Base-by-base conservation (phyloP, 257 asterid genomes). In the Echites panduratus region DNA sequence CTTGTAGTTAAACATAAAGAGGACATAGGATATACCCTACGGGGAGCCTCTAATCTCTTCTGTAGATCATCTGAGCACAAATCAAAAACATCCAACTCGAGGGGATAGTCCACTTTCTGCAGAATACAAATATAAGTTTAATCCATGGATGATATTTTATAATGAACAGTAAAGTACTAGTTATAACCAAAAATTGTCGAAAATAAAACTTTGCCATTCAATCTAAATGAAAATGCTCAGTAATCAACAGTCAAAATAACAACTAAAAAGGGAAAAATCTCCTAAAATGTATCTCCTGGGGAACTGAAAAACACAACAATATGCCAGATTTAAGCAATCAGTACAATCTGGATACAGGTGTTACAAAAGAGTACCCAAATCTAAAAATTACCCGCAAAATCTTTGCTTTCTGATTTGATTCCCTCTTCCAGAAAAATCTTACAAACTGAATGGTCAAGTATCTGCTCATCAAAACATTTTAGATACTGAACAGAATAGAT, bases 31-130 rank as follows among this genome's bases (percentile, higher is more conserved):
- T 50, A 81, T 87, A 95, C 99, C 89, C 75, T 79, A 66, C 99
- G 93, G 79, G 99, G 97, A 79, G 81, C 89, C 77, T 92, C 97
- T 82, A 92, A 79, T 82, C 79, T 90, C 84, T 95, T 92, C 67
- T 82, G 83, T 48, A 95, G 94, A 75, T 89, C 96, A 74, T 95
- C 99, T 7, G 99, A 95, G 79, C 98, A 95, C 58, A 95, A 77
- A 87, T 92, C 99, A 79, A 81, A 89, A 73, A 92, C 96, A 82
- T 95, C 99, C 72, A 95, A 81, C 85, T 76, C 89, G 88, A 95
- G 82, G n/a, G 99, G 99, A 75, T 92, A 95, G 84, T 89, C 96
- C 80, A 95, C 99, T 90, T 92, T 95, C 99, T 95, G 96, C 77
- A 74, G 53, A 71, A 66, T 67, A 9, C 66, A 58, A 76, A 7